phyloP scores from a whole-genome alignment of 2,329 filamentous ascomycete genomes.

The Alternaria burnsii region DNA sequence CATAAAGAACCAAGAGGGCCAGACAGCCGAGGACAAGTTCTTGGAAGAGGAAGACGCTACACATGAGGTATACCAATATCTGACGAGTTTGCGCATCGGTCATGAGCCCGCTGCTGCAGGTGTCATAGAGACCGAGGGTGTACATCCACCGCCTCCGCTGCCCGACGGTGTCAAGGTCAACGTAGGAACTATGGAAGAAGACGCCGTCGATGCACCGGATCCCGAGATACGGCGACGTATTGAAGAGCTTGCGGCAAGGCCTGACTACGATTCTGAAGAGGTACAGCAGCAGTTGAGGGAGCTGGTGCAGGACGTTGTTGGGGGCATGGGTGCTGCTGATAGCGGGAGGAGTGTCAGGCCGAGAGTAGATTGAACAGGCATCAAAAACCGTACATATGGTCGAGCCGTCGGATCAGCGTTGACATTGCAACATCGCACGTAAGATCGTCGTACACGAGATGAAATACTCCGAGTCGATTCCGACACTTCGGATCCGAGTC shows the following conservation, averaged over 20 bases:
- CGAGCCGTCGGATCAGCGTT: not conserved
- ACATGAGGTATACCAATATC: slow-evolving; percentile 76
- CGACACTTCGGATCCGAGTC: not conserved
- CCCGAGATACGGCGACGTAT: slow-evolving; percentile 85
- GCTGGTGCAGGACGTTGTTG: slow-evolving; percentile 81
- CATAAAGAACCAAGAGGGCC: slow-evolving; percentile 74
- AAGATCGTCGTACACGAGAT: not conserved
- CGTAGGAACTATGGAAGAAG: slow-evolving; percentile 74
- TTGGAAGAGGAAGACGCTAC: slow-evolving; percentile 78
- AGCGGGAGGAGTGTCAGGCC: slow-evolving; percentile 61
- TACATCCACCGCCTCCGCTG: slow-evolving; percentile 65
- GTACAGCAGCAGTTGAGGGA: slow-evolving; percentile 81
- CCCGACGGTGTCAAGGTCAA: slow-evolving; percentile 82
- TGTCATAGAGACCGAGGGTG: slow-evolving; percentile 29
- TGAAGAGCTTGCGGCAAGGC: slow-evolving; percentile 83
- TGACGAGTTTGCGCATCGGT: slow-evolving; percentile 54
- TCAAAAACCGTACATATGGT: not conserved
- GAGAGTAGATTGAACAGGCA: slow-evolving; percentile 45
- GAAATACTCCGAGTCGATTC: not conserved
- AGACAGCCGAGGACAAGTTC: slow-evolving; percentile 84
- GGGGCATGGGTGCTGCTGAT: slow-evolving; percentile 68
- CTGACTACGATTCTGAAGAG: slow-evolving; percentile 82
- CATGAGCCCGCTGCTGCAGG: slow-evolving; percentile 36
- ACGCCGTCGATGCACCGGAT: slow-evolving; percentile 69
- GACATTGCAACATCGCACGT: not conserved